phyloP scores from a whole-genome alignment of 1,139 yeast genomes.

The Hansenula lynferdii region DNA sequence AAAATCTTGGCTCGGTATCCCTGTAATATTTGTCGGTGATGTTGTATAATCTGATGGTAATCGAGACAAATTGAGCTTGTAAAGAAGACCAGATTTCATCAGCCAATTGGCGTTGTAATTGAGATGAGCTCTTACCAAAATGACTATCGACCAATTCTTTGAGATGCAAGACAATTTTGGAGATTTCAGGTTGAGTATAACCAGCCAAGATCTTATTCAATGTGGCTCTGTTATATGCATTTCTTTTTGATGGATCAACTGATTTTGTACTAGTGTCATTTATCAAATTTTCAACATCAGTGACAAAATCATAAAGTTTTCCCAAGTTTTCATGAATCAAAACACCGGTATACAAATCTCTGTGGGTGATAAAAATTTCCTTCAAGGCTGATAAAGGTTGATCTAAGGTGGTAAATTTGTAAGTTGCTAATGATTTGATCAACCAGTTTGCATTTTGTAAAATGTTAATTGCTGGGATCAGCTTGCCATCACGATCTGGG shows the following conservation, averaged over 20 bases:
- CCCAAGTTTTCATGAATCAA: slow-evolving; percentile 54
- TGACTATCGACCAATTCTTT: slow-evolving; percentile 56
- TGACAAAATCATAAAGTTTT: slow-evolving; percentile 64
- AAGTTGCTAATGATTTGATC: slow-evolving; percentile 36
- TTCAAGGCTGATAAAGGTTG: slow-evolving; percentile 28
- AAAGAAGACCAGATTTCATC: slow-evolving; percentile 48
- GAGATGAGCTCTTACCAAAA: slow-evolving; percentile 37
- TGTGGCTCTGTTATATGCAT: slow-evolving; percentile 56
- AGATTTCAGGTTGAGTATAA: slow-evolving; percentile 56
- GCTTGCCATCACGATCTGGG: slow-evolving; percentile 33
- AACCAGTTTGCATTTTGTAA: slow-evolving; percentile 61
- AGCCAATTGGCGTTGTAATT: slow-evolving; percentile 31
- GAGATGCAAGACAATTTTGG: slow-evolving; percentile 49
- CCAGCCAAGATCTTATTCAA: slow-evolving; percentile 51
- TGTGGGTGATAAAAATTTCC: slow-evolving; percentile 37
- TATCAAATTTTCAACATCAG: slow-evolving; percentile 53
- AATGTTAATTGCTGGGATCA: slow-evolving; percentile 53
- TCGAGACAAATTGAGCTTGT: slow-evolving; percentile 43
- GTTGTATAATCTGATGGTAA: slow-evolving; percentile 34
- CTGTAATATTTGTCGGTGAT: slow-evolving; percentile 40
- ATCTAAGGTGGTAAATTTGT: slow-evolving; percentile 15
- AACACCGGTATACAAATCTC: slow-evolving; percentile 40
- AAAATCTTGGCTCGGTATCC: slow-evolving; percentile 34
- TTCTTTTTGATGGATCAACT: slow-evolving; percentile 52
- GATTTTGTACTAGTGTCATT: slow-evolving; percentile 26